Base-by-base conservation (phyloP, 441 rosid genomes). In the Flueggea neowawraea region DNA sequence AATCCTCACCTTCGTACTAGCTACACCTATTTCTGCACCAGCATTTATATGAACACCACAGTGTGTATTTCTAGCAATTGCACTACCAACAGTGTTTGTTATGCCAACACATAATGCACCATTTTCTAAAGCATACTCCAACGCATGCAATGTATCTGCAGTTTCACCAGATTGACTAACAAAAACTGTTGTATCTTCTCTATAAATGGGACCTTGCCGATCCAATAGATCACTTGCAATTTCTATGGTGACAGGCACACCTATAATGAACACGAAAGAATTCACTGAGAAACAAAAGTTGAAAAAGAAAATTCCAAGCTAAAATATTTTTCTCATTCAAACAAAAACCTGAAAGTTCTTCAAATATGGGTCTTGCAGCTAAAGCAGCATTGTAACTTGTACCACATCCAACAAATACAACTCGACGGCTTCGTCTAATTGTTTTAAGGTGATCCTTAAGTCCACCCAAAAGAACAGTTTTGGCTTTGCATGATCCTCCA, bases 161-260 rank as follows among this genome's bases (percentile, higher is more conserved):
- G 99, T 95, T 91, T 95, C 99, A 78, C 99, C 99, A 55, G 97
- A 95, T 74, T 95, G 97, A 73, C 99, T 95, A 54, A 95, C 97
- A 83, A 95, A 95, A 61, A 84, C 94, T 5, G 96, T 97, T 2
- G 99, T 95, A 70, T 95, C 99, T 80, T 95, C 97, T 75, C 99
- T 83, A 76, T 89, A 89, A 69, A 95, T 91, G 28, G 97, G 97
- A 75, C 97, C 99, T 74, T 84, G 89, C 64, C 96, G 61, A 71
- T 95, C 99, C 83, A 82, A 73, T n/a, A 95, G 85, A 83, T 95
- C 97, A 73, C 99, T 95, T 56, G 99, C 97, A 31, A 95, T 84
- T 81, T 95, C 99, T 96, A 91, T 91, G 16, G 96, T 91, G 58
- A 91, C 97, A 17, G 97, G 96, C 49, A 95, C 80, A 67, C 92